Conservation (phyloP, 768 basidiomycete genomes). For the Galerina sulciceps region DNA sequence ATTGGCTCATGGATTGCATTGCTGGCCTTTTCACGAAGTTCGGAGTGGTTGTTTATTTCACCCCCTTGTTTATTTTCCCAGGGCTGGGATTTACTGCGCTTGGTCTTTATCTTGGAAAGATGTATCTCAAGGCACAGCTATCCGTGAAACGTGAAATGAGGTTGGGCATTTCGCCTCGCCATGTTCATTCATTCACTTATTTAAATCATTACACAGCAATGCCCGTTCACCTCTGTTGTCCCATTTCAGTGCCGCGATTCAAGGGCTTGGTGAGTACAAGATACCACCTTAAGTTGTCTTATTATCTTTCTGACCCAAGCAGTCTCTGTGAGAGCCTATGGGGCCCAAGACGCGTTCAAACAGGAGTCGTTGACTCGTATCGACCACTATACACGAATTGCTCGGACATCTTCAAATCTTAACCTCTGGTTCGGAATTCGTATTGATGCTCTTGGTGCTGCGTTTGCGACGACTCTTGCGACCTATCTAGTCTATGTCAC, state of each 20-base stretch:
- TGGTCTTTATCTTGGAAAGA: conserved; percentile 44
- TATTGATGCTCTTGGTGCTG: conserved; percentile 56
- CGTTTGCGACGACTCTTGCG: conserved; percentile 58
- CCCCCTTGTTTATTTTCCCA: conserved; percentile 47
- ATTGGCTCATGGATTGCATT: conserved; percentile 28
- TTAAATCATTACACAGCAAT: conserved; percentile 7
- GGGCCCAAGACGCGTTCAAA: conserved; percentile 52
- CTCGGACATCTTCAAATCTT: conserved; percentile 50
- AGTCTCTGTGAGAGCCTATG: conserved; percentile 67
- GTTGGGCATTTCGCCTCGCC: not conserved
- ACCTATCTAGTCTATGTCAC: conserved; percentile 53
- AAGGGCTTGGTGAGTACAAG: conserved; percentile 47
- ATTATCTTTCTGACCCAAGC: not conserved
- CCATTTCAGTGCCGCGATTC: conserved; percentile 40
- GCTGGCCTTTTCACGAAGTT: conserved; percentile 42
- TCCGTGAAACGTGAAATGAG: conserved; percentile 48
- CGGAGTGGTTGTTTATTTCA: conserved; percentile 42
- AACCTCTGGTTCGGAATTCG: conserved; percentile 53
- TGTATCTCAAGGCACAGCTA: conserved; percentile 48
- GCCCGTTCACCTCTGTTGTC: conserved; percentile 19
- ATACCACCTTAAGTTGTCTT: not conserved
- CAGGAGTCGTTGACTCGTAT: conserved; percentile 48
- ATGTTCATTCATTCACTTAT: not conserved
- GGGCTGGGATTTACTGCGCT: conserved; percentile 43
- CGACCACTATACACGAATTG: conserved; percentile 51